Conservation (phyloP, 2,329 filamentous ascomycete species). For the Seiridium unicorne region DNA sequence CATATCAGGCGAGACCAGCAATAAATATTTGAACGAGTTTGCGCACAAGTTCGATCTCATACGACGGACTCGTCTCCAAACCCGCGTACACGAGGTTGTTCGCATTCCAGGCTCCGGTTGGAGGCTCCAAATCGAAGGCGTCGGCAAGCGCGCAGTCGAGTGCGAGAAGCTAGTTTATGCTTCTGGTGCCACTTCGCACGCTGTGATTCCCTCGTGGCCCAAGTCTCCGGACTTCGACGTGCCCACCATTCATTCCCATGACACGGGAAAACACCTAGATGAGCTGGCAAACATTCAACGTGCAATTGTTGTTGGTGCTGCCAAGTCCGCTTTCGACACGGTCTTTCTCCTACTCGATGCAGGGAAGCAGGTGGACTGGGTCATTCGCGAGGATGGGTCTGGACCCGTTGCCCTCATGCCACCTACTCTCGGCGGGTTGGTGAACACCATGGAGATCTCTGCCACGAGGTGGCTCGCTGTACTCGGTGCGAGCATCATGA, state of each 20-base stretch:
- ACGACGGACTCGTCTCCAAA: slow-evolving; percentile 15
- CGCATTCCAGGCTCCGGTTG: slow-evolving; percentile 15
- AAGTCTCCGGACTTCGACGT: slow-evolving; percentile 14
- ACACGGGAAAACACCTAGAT: slow-evolving; percentile 15
- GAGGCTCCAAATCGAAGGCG: slow-evolving; percentile 18
- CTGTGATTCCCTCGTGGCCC: slow-evolving; percentile 20
- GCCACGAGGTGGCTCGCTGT: slow-evolving; percentile 21
- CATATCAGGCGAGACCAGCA: slow-evolving; percentile 27
- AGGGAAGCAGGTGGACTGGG: slow-evolving; percentile 24
- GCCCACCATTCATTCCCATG: slow-evolving; percentile 26
- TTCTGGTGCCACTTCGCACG: slow-evolving; percentile 19
- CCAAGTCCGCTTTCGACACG: slow-evolving; percentile 25
- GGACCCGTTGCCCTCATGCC: slow-evolving; percentile 26
- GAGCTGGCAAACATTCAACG: slow-evolving; percentile 7
- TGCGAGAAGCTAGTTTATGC: slow-evolving; percentile 22
- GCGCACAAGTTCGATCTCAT: slow-evolving; percentile 21
- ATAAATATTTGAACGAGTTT: slow-evolving; percentile 25
- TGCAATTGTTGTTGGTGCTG: slow-evolving; percentile 25
- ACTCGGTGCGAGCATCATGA: slow-evolving; percentile 29
- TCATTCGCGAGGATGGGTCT: slow-evolving; percentile 21
- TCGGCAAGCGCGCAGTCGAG: slow-evolving; percentile 12
- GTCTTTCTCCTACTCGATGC: slow-evolving; percentile 21
- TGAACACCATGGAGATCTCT: slow-evolving; percentile 24
- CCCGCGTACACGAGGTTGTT: slow-evolving; percentile 12
- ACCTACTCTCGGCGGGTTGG: slow-evolving; percentile 20